Evolutionary conservation across 495 filamentous ascomycete genomes (phyloP).

Genomic region (Cryomyces minteri): DNA sequence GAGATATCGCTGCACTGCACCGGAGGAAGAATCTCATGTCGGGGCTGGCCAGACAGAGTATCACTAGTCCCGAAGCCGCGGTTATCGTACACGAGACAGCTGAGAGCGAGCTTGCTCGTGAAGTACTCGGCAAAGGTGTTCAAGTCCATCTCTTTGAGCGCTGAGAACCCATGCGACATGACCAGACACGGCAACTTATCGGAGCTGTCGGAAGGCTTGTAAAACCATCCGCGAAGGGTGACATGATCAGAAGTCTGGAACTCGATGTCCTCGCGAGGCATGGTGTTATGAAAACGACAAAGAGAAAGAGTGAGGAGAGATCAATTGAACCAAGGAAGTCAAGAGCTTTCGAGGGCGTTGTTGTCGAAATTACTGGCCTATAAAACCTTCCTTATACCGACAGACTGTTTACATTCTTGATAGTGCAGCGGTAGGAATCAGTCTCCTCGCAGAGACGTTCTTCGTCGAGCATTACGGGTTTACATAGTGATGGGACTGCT

Average conservation of each 20-base stretch:
- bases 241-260: conserved; percentile 9
- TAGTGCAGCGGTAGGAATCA: no score
- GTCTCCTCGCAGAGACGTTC: no score
- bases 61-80: conserved; percentile 21
- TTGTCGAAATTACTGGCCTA: no score
- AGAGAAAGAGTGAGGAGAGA: no score
- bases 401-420: no score
- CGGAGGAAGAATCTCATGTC: conserved; percentile 16
- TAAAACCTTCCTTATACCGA: no score
- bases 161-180: conserved; percentile 15
- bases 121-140: conserved; percentile 15
- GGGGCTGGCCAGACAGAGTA: conserved; percentile 6
- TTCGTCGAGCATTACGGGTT: no score
- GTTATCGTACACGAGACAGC: conserved; percentile 20
- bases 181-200: conserved; percentile 14
- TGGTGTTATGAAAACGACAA: background rate
- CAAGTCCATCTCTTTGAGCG: conserved; percentile 15
- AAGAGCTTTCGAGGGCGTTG: no score
- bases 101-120: conserved; percentile 9
- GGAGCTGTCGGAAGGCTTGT: conserved; percentile 1
- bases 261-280: conserved; percentile 10
- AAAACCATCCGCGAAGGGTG: conserved; percentile 11
- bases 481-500: no score
- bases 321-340: no score
- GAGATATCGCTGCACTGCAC: conserved; percentile 16